Conservation (phyloP, 2,329 filamentous ascomycete species). For the Xylariaceae sp. region DNA sequence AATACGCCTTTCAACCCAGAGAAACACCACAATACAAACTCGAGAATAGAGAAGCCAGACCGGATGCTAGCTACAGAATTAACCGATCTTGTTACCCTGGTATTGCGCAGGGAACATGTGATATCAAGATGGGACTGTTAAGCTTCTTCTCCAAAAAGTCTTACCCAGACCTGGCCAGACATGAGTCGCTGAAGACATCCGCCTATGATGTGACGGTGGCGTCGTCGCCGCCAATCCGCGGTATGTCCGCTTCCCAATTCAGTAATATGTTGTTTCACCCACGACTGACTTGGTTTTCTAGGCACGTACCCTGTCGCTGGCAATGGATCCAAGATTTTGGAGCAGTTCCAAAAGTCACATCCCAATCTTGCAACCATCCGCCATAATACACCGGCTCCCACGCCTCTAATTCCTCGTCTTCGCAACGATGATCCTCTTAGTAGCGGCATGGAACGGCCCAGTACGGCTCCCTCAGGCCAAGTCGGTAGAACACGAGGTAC, state of each 20-base stretch:
- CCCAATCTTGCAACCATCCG: conserved; percentile 37
- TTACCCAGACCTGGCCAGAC: conserved; percentile 22
- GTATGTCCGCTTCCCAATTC: conserved; percentile 38
- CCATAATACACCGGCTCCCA: conserved; percentile 39
- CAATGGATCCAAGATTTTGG: conserved; percentile 49
- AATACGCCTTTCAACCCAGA: neutral
- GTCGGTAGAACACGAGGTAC: conserved; percentile 24
- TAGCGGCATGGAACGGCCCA: conserved; percentile 44
- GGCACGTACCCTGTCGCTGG: conserved; percentile 50
- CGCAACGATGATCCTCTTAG: conserved; percentile 38
- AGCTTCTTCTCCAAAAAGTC: conserved; percentile 44
- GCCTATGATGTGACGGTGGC: conserved; percentile 49
- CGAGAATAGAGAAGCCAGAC: neutral
- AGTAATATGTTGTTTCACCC: conserved; percentile 29
- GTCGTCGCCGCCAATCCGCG: conserved; percentile 46
- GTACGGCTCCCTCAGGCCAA: conserved; percentile 43
- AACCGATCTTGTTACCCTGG: neutral
- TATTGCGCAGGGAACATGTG: conserved; percentile 3
- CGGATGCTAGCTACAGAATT: neutral
- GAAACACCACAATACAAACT: neutral
- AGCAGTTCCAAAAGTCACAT: conserved; percentile 46
- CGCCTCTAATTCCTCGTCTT: conserved; percentile 40
- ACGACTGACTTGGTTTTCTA: conserved; percentile 33
- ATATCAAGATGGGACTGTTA: conserved; percentile 44
- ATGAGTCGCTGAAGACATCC: conserved; percentile 42